Conservation (phyloP, 305 asterid genomes). For the Petunia hybrid region DNA sequence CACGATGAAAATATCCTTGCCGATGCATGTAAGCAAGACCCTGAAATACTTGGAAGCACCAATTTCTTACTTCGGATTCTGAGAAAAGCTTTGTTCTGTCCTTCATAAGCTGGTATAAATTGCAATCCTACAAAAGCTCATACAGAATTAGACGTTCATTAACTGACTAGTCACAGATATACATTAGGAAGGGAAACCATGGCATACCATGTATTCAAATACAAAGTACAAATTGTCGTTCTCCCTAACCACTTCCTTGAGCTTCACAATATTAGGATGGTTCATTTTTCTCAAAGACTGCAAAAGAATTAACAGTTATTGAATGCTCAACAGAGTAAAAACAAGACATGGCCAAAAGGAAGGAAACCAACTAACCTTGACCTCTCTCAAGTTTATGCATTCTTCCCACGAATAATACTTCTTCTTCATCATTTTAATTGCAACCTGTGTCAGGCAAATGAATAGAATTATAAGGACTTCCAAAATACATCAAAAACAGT, state of each 20-base stretch:
- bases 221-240: conserved; percentile 84
- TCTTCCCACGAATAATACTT: conserved; percentile 94
- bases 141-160: neutral
- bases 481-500: neutral
- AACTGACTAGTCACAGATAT: neutral
- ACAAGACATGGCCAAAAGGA: conserved; percentile 32
- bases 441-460: conserved; percentile 64
- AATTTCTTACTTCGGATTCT: conserved; percentile 78
- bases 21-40: conserved; percentile 86
- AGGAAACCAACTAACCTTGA: conserved; percentile 62
- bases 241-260: conserved; percentile 94
- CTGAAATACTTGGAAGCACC: conserved; percentile 96
- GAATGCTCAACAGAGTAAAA: conserved; percentile 26
- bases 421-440: conserved; percentile 91
- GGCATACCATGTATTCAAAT: conserved; percentile 92
- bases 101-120: conserved; percentile 80
- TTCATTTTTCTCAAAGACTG: conserved; percentile 92
- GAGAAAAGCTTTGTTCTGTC: conserved; percentile 63
- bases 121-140: conserved; percentile 65
- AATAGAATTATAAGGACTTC: conserved; percentile 25
- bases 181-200: neutral
- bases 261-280: conserved; percentile 92
- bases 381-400: conserved; percentile 94
- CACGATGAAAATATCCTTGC: conserved; percentile 91
- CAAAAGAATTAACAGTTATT: conserved; percentile 36